Base-by-base conservation (phyloP, 2,329 filamentous ascomycete species). In the Phialocephala subalpina region DNA sequence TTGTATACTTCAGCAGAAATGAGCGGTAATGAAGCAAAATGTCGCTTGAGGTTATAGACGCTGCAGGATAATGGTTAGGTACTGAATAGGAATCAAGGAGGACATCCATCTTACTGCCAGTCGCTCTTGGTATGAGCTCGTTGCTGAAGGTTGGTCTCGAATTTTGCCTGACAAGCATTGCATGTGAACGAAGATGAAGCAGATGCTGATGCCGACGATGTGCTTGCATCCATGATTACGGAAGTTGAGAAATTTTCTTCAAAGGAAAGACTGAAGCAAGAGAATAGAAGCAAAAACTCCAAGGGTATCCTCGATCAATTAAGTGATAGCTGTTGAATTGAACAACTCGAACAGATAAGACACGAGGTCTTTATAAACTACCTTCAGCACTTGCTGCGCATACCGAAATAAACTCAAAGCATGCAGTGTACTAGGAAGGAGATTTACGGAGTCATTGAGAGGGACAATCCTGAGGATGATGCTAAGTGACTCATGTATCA, bases 21-120 rank as follows among this genome's bases (percentile, higher is more conserved):
- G 11, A 66, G 65, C 22, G 67, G 62, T 11, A 70, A 52, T 0
- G 70, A 69, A 59, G 65, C 61, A 16, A 72, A 67, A 14, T 58
- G 62, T 4, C 68, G 64, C 60, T 67, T 72, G 20, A 72, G 59
- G 20, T 72, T 72, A 57, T 66, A 70, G 47, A 72, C 67, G 33
- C 70, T 72, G 8, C 53, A n/a, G 29, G 36, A 27, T 45, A 27
- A 38, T 35, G 16, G 27, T 60, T 20, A 60, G 16, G 16, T 14
- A n/a, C 7, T 33, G 16, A 9, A 20, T 20, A 14, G n/a, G 11
- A 22, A 38, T 1, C 29, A 7, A 52, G 16, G 33, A 29, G 59
- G 16, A 3, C 9, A 25, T 64, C 12, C 5, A 29, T 33, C 65
- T 57, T 35, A 69, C 68, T 69, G 67, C 67, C 67, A 69, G 5